Conservation (phyloP, 257 asterid species). For the Rehmannia glutinosa region DNA sequence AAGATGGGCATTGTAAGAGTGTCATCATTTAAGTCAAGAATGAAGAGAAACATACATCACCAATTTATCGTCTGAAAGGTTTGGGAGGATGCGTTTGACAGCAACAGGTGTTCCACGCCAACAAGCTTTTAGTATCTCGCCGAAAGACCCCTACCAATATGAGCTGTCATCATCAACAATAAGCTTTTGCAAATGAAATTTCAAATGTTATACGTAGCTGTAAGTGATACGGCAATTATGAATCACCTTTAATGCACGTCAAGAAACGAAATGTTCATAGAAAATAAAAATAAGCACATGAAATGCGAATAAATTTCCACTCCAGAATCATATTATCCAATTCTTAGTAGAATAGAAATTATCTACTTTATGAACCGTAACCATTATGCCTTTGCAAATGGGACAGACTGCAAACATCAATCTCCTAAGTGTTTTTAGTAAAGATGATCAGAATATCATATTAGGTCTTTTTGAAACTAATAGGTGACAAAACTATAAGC, state of each 20-base stretch:
- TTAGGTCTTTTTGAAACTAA: no score
- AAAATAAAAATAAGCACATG: no score
- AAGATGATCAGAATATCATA: no score
- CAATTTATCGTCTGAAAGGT: slow-evolving; percentile 91
- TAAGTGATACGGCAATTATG: neutral
- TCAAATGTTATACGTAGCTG: neutral
- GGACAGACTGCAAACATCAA: neutral
- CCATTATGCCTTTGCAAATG: neutral
- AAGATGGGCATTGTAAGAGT: neutral
- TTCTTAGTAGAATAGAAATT: no score
- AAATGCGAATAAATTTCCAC: no score
- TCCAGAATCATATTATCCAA: no score
- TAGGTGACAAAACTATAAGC: neutral
- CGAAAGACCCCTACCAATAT: slow-evolving; percentile 86
- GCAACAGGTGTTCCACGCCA: slow-evolving; percentile 99
- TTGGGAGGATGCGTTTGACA: slow-evolving; percentile 95
- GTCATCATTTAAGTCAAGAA: neutral
- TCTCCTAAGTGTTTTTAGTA: no score
- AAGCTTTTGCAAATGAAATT: slow-evolving; percentile 13
- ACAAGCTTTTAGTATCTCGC: slow-evolving; percentile 89
- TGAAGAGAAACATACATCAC: slow-evolving; percentile 74
- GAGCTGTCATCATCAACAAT: slow-evolving; percentile 28
- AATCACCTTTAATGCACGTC: neutral
- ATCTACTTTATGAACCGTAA: neutral
- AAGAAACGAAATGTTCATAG: no score